phyloP scores from a whole-genome alignment of 768 basidiomycete species.

The Termitomyces eurrhizus region DNA sequence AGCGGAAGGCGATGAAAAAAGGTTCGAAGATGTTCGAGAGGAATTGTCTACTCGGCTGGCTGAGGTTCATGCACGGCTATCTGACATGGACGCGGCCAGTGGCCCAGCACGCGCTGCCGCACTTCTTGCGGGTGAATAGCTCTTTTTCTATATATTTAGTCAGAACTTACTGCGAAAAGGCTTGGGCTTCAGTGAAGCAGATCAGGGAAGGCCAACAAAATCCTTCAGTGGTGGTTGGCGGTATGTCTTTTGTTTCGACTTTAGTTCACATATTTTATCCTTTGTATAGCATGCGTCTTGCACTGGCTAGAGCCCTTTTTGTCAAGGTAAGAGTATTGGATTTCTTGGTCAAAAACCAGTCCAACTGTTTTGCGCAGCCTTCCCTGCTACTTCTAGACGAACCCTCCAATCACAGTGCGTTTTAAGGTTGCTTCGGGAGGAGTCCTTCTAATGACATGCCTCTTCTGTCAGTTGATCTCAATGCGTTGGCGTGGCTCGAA shows the following conservation, averaged over 20 bases:
- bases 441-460: neutral
- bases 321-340: constrained; percentile 61
- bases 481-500: constrained; percentile 96
- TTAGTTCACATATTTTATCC: neutral
- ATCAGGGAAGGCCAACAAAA: constrained; percentile 79
- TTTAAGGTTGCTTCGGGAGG: neutral
- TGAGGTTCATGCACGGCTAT: constrained; percentile 84
- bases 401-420: constrained; percentile 93
- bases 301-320: constrained; percentile 91
- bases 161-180: constrained; percentile 38
- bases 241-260: constrained; percentile 31
- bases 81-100: constrained; percentile 99
- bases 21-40: constrained; percentile 81
- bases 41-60: constrained; percentile 77
- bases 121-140: constrained; percentile 68
- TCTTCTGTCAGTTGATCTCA: constrained; percentile 66
- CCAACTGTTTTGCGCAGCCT: constrained; percentile 36
- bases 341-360: neutral
- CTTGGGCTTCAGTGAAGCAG: constrained; percentile 86
- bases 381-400: constrained; percentile 82
- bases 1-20: constrained; percentile 68
- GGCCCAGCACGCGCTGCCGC: constrained; percentile 93
- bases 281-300: constrained; percentile 80
- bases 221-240: constrained; percentile 97
- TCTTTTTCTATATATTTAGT: neutral